Conservation (phyloP, 2,329 filamentous ascomycete species). For the Aaosphaeria arxii region DNA sequence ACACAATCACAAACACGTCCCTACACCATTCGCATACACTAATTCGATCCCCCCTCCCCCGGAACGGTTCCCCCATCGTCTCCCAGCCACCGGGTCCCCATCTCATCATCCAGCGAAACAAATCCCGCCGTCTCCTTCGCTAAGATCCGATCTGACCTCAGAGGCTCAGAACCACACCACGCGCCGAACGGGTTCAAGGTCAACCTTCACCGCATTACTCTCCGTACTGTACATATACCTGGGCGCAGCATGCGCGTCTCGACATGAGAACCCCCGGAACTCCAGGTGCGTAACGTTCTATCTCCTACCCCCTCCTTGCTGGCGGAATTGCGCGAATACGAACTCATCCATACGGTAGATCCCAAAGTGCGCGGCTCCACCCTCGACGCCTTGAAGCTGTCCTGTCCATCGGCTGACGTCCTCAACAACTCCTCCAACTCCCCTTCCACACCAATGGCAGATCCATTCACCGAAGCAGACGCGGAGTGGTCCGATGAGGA, state of each 20-base stretch:
- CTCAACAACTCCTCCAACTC: constrained; percentile 15
- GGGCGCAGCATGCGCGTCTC: constrained; percentile 8
- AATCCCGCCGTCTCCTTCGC: too few species aligned
- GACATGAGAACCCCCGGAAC: constrained; percentile 10
- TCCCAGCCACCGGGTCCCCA: too few species aligned
- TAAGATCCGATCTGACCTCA: too few species aligned
- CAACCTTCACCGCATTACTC: too few species aligned
- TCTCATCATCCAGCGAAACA: too few species aligned
- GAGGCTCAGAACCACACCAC: too few species aligned
- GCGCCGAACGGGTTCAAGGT: too few species aligned
- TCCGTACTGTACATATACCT: too few species aligned
- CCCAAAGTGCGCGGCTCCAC: constrained; percentile 30
- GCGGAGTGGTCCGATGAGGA: constrained; percentile 38
- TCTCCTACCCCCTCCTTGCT: neutral
- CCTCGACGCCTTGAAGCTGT: constrained; percentile 32
- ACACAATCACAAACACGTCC: too few species aligned
- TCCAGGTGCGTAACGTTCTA: constrained; percentile 8
- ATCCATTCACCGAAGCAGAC: constrained; percentile 30
- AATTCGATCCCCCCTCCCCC: too few species aligned
- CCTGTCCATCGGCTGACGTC: constrained; percentile 36
- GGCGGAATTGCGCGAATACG: constrained; percentile 6
- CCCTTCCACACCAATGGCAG: constrained; percentile 9
- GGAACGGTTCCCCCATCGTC: too few species aligned
- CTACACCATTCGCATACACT: too few species aligned
- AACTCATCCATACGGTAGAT: constrained; percentile 23